Base-by-base conservation (phyloP, 108 stramenopile species). In the Bacterosira constricta region DNA sequence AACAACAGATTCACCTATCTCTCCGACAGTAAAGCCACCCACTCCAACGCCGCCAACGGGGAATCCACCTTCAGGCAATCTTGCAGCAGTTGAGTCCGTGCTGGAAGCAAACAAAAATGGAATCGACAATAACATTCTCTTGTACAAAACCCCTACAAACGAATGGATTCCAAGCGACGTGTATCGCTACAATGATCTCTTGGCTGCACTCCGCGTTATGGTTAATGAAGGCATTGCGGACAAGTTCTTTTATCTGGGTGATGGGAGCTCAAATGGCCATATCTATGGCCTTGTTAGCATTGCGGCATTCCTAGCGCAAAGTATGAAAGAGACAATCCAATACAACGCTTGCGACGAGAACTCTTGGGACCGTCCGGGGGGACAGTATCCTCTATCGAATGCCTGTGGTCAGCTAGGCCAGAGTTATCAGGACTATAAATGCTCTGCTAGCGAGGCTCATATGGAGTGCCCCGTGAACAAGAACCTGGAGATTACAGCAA, bases 331-430 rank as follows among this genome's bases (percentile, higher is more conserved):
- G 36, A 83, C 82, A 11, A 85, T 85, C 31, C 53, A 77, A 64
- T 83, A 85, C 38, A 79, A 85, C 39, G 85, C 79, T 11, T 85
- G 85, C 32, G 79, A 80, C 36, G 85, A 85, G 53, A 49, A 63
- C 42, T 41, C 36, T 26, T 66, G 69, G 75, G 60, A 77, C 38
- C 36, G 38, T 29, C 12, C 42, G 12, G 45, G 42, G 34, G 42
- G 54, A 5, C 32, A 63, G 21, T 77, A 70, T 26, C 69, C 75
- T 0, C 12, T 77, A 32, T 52, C 49, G 27, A 77, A 70, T 47
- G 45, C 69, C n/a, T 78, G 69, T 37, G 77, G 77, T 3, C 77
- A 78, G 39, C 63, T 71, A 6, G 68, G 69, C 11, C 68, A 70
- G 41, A 51, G 46, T 9, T 77, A 75, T 31, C 73, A 75, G 37